Conservation (phyloP, 1,284 basidiomycete species). For the Cutaneotrichosporon sp. region DNA sequence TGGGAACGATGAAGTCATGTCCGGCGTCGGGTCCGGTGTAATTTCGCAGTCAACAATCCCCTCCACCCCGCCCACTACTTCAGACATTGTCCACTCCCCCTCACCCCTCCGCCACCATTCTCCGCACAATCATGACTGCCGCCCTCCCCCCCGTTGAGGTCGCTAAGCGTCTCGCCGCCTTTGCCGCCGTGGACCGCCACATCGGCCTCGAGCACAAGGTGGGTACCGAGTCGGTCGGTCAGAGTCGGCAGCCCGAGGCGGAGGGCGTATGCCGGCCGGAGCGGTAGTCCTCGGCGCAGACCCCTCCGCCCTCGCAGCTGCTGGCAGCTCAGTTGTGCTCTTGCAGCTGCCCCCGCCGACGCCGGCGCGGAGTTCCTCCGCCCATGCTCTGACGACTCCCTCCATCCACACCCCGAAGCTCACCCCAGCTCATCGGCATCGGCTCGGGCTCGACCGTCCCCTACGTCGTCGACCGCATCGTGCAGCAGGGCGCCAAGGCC, state of each 20-base stretch:
- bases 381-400: background rate
- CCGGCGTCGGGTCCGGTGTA: background rate
- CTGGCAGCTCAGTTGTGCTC: too few species aligned
- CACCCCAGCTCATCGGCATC: constrained; percentile 76
- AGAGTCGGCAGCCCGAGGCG: too few species aligned
- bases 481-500: constrained; percentile 73
- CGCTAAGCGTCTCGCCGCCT: constrained; percentile 89
- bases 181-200: constrained; percentile 90
- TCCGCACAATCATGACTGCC: constrained; percentile 15
- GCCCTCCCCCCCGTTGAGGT: constrained; percentile 60
- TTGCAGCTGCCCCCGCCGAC: too few species aligned
- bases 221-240: constrained; percentile 36
- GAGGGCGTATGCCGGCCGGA: too few species aligned
- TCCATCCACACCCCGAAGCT: background rate
- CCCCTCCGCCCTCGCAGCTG: too few species aligned
- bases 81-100: background rate
- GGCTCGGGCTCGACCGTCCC: constrained; percentile 96
- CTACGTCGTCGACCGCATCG: constrained; percentile 93
- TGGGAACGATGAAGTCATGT: background rate
- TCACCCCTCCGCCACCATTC: constrained; percentile 13
- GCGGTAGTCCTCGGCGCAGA: too few species aligned
- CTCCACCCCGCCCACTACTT: background rate
- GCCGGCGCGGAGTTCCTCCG: background rate
- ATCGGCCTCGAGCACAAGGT: constrained; percentile 81
- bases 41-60: background rate